Percentiles rank a stretch among this genome's conserved stretches.
These are phyloP conservation scores for Colletotrichum godetiae DNA, from an alignment of 2,329 filamentous ascomycete species.

Conservation along the genomic window DNA sequence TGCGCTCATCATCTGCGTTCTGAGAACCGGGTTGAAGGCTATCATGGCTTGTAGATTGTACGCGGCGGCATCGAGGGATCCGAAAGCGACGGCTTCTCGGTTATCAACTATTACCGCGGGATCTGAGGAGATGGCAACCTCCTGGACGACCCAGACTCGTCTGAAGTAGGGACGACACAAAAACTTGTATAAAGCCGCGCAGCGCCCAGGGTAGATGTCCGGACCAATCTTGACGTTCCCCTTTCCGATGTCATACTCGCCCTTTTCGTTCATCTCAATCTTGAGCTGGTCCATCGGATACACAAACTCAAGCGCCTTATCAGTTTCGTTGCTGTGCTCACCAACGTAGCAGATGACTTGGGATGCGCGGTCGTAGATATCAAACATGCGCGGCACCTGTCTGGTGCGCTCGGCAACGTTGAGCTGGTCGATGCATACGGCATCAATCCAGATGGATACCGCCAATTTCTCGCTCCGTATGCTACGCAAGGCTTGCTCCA, in stretches of 20 bases:
- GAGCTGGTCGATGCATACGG: no score
- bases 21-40: background rate
- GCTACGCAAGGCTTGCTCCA: background rate
- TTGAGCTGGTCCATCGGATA: no score
- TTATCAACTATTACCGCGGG: background rate
- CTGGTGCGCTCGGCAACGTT: no score
- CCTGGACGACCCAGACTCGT: background rate
- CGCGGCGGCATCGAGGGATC: background rate
- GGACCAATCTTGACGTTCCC: background rate
- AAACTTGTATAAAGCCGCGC: background rate
- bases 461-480: background rate
- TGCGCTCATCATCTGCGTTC: background rate
- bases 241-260: background rate
- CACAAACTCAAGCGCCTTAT: no score
- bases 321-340: no score
- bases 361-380: no score
- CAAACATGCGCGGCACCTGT: no score
- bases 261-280: background rate
- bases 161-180: background rate
- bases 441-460: no score
- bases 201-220: background rate
- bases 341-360: no score
- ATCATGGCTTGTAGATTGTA: background rate
- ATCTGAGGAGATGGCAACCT: background rate
- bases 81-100: background rate